Percentiles rank a stretch among this genome's conserved stretches.
phyloP scores from a whole-genome alignment of 2,329 filamentous ascomycete species.

The Xylaria sp. region DNA sequence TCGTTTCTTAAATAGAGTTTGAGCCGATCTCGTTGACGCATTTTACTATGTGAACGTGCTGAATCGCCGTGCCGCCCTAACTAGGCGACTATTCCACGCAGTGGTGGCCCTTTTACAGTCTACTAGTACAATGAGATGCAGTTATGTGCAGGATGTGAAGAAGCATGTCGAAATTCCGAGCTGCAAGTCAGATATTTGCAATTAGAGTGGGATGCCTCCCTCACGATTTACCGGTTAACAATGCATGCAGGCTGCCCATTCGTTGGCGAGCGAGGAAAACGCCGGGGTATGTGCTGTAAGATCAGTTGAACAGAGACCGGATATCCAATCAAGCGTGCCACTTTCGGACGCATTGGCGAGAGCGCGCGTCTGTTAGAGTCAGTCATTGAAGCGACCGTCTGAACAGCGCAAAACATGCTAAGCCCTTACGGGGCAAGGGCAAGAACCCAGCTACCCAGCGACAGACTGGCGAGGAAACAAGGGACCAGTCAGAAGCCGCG shows the following conservation, averaged over 20 bases:
- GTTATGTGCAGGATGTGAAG: conserved; percentile 1
- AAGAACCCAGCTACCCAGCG: conserved; percentile 1
- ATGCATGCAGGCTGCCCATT: background rate
- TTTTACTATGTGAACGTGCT: conserved; percentile 3
- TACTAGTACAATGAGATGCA: background rate
- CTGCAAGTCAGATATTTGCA: background rate
- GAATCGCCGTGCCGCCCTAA: conserved; percentile 5
- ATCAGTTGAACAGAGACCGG: conserved; percentile 20
- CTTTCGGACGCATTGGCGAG: conserved; percentile 2
- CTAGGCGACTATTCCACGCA: background rate
- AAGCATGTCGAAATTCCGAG: conserved; percentile 2
- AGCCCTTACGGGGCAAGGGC: conserved; percentile 9
- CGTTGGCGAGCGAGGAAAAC: conserved; percentile 3
- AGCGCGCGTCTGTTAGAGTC: conserved; percentile 30
- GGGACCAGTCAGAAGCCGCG: conserved; percentile 30
- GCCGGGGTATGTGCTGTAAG: background rate
- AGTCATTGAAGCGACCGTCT: conserved; percentile 20
- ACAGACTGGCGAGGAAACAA: conserved; percentile 30
- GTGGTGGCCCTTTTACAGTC: background rate
- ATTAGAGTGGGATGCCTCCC: background rate
- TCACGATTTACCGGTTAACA: background rate
- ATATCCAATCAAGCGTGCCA: conserved; percentile 34
- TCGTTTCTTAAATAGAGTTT: conserved; percentile 15
- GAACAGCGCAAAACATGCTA: conserved; percentile 13
- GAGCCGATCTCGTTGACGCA: conserved; percentile 6